phyloP scores from a whole-genome alignment of 2,329 filamentous ascomycete genomes.

The Ascochyta pisi region DNA sequence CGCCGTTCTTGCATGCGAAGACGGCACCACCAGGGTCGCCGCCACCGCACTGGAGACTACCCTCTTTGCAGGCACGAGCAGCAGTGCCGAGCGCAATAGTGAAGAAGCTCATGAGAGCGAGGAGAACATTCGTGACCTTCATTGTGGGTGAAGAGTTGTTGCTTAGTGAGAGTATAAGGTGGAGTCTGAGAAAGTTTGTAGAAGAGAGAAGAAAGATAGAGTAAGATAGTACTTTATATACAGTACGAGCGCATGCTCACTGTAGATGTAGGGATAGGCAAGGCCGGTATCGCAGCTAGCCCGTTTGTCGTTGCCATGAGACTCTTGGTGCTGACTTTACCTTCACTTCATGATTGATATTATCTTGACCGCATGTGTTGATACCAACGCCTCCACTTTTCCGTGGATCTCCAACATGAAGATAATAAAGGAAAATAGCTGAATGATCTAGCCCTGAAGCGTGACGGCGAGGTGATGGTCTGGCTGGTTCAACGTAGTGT shows the following conservation, averaged over 20 bases:
- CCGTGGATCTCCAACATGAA: too few species aligned
- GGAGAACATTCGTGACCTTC: background rate
- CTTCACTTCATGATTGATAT: background rate
- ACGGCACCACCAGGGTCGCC: slow-evolving; percentile 2
- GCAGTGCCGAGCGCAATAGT: background rate
- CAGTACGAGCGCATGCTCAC: background rate
- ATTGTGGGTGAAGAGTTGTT: background rate
- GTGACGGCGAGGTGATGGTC: too few species aligned
- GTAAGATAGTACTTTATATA: background rate
- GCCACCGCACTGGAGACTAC: background rate
- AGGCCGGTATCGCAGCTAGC: background rate
- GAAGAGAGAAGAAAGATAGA: background rate
- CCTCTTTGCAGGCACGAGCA: background rate
- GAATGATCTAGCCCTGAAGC: too few species aligned
- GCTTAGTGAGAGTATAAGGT: background rate
- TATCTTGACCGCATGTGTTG: background rate
- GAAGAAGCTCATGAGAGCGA: slow-evolving; percentile 4
- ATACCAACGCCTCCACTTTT: too few species aligned
- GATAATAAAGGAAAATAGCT: too few species aligned
- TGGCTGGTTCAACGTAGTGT: too few species aligned
- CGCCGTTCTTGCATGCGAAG: slow-evolving; percentile 1
- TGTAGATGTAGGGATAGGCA: background rate
- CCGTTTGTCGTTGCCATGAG: background rate
- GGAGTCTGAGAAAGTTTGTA: background rate
- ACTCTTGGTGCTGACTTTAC: background rate